Conservation (phyloP, 2,329 filamentous ascomycete genomes). For the Microdochium paspali region DNA sequence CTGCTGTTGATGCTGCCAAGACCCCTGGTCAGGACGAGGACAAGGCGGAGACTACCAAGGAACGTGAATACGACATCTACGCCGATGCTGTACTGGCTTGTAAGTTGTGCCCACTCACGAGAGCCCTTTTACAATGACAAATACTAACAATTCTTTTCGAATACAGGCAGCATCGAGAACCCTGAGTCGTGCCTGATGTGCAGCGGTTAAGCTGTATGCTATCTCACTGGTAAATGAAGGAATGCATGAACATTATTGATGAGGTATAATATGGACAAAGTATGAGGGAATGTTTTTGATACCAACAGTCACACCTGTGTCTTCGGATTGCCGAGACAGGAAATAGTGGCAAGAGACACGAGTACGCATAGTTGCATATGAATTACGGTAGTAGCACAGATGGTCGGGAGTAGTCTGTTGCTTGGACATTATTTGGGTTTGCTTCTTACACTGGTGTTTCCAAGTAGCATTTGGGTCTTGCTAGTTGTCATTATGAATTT, state of each 20-base stretch:
- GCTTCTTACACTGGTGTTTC: not conserved
- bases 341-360: not conserved
- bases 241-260: constrained; percentile 1
- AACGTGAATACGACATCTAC: constrained; percentile 86
- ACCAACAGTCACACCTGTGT: not conserved
- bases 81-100: constrained; percentile 85
- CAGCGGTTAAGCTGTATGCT: constrained; percentile 57
- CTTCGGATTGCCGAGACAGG: too few relatives aligned
- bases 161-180: constrained; percentile 84
- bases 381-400: not conserved
- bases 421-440: not conserved
- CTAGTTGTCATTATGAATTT: too few relatives aligned
- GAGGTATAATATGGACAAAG: not conserved
- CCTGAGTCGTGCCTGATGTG: constrained; percentile 94
- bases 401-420: not conserved
- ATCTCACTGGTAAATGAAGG: not conserved
- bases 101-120: constrained; percentile 39
- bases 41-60: constrained; percentile 57
- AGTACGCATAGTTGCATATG: not conserved
- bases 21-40: constrained; percentile 59
- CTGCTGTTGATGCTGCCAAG: constrained; percentile 41
- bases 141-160: constrained; percentile 19
- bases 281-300: not conserved
- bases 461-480: not conserved
- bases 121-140: constrained; percentile 2